Base-by-base conservation (phyloP, 1,284 basidiomycete genomes). In the Jaminaea rosea region DNA sequence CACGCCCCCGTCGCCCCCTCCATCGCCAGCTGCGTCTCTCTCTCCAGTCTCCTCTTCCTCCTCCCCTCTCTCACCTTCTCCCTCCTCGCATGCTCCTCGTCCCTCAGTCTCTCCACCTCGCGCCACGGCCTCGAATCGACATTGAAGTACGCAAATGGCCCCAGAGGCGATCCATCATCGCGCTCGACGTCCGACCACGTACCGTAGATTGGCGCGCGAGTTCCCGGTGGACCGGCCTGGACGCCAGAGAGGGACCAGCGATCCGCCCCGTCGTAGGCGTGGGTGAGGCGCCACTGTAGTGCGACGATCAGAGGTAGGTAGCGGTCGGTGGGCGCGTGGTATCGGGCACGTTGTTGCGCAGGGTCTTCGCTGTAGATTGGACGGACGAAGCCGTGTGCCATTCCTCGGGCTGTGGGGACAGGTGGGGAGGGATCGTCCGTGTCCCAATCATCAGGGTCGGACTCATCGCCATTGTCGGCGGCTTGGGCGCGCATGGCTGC, bases 261-360 rank as follows among this genome's bases (percentile, higher is more conserved):
- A 37, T 65, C 62, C 41, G 60, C 57, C 11, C 60, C 60, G n/a
- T 65, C 62, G 44, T 65, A 62, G 4, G 55, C 51, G 29, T 65
- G 62, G 26, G 56, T 59, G 11, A 65, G n/a, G 5, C 55, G 53
- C 60, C 60, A 62, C 29, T 65, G 62, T 24, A 65, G 9, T 0
- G 53, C 62, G 13, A 56, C 57, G 31, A 65, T 49, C 4, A 13
- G 19, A 21, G 39, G 39, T 11, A 42, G 39, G 19, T 23, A 42
- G 19, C 23, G 39, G 23, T 23, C 39, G 11, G 39, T 3, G 11
- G 39, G 19, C 13, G 39, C 39, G 13, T 42, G 39, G 39, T 21
- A 42, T 4, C 39, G 39, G 3, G 39, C 24, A 8, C 15, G 8
- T 8, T 15, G 9, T 15, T 31, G 29, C 29, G 29, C 29, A 8